Base-by-base conservation (phyloP, 768 basidiomycete species). In the Mycena rebaudengoi region DNA sequence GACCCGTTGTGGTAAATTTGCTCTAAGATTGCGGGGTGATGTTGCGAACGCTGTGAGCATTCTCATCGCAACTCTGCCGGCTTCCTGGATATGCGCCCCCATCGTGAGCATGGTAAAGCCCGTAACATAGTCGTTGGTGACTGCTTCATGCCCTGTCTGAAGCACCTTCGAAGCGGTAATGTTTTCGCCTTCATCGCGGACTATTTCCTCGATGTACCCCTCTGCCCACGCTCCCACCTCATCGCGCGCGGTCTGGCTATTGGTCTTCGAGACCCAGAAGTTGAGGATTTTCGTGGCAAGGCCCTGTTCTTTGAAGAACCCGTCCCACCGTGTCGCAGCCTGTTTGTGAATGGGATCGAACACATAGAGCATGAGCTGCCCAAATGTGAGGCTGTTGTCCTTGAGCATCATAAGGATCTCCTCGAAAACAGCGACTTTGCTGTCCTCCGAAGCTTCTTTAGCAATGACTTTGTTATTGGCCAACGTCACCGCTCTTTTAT, bases 141-240 rank as follows among this genome's bases (percentile, higher is more conserved):
- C 51, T 0, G 25, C 25, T n/a, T 29, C 41, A n/a, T 62, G 48
- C 23, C 16, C 35, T 3, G 65, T 71, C 39, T 70, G 72, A 0
- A 76, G 66, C 18, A 45, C 11, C n/a, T 62, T 62, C 0, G 64
- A 50, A 11, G 58, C 29, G 8, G 74, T 73, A 6, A 75, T 54
- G 6, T 11, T n/a, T 14, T 48, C 44, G 12, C 71, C 74, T 51
- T 76, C 71, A 12, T 54, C 29, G 7, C 35, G 33, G 3, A 76
- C 57, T 13, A 35, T 7, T 6, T 29, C 28, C 10, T 20, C 48
- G 20, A 74, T 62, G 58, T 73, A 71, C 1, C 56, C 50, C 14
- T 74, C 44, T 0, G 73, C 70, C 78, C 75, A 78, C 0, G 62
- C 40, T 12, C 55, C 57, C 1, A 76, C 66, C 30, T 70, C 52